Evolutionary conservation across 768 basidiomycete genomes (phyloP).

Genomic region (Trametes punicea): DNA sequence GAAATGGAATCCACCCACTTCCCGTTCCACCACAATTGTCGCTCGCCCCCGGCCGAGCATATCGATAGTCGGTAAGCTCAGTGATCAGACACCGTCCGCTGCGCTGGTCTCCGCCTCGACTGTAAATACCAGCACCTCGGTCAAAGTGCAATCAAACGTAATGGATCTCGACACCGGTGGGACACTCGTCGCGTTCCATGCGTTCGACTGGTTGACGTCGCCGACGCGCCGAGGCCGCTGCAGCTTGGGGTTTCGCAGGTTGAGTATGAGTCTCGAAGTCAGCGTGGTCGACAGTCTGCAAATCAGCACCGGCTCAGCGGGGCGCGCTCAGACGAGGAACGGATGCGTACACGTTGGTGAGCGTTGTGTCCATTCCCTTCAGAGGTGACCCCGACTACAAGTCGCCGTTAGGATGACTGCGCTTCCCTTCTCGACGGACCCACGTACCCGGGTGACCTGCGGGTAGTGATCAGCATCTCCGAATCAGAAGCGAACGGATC

Average conservation of each 20-base stretch:
- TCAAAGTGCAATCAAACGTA: background rate
- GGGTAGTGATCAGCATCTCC: too few species aligned
- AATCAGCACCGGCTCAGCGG: background rate
- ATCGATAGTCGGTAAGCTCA: background rate
- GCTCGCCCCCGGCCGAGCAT: too few species aligned
- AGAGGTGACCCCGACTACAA: conserved; percentile 4
- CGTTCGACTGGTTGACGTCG: background rate
- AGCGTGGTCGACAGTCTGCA: conserved; percentile 13
- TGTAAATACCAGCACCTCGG: background rate
- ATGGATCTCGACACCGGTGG: background rate
- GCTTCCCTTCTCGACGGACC: background rate
- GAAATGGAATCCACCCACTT: too few species aligned
- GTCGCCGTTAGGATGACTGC: background rate
- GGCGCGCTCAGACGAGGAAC: too few species aligned
- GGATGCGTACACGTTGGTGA: conserved; percentile 16
- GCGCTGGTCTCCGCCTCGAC: background rate
- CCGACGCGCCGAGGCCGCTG: conserved; percentile 1
- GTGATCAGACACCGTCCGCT: background rate
- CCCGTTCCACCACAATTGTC: too few species aligned
- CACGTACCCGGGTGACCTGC: conserved; percentile 7
- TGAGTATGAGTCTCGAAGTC: conserved; percentile 18
- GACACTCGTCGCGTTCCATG: conserved; percentile 2
- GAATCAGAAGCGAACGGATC: background rate
- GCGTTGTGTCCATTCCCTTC: conserved; percentile 16
- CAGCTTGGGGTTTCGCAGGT: conserved; percentile 13